A percentile compares a stretch with the other conserved stretches of the same genome.
phyloP scores from a whole-genome alignment of 2,329 filamentous ascomycete genomes.

The Grosmannia serpens region DNA sequence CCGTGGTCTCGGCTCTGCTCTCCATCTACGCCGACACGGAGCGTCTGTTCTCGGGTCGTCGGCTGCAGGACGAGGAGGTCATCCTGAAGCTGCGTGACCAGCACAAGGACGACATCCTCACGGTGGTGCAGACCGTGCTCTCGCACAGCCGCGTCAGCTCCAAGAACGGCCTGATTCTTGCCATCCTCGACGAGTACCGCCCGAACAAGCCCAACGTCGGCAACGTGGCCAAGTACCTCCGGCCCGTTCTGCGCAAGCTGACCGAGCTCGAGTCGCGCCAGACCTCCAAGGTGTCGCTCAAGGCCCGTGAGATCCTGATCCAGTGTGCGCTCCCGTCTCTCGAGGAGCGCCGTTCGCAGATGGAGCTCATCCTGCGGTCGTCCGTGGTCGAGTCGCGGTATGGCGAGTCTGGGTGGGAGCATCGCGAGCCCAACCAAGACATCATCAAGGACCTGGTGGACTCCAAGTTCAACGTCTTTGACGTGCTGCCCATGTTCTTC shows the following conservation, averaged over 20 bases:
- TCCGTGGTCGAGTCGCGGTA: conserved; percentile 96
- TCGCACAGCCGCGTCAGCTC: conserved; percentile 86
- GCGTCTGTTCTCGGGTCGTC: conserved; percentile 74
- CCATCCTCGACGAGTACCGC: conserved; percentile 86
- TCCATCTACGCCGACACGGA: conserved; percentile 76
- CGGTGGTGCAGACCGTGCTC: conserved; percentile 78
- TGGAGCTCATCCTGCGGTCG: conserved; percentile 96
- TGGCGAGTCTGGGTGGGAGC: conserved; percentile 93
- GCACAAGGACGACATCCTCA: conserved; percentile 82
- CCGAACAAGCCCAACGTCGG: conserved; percentile 87
- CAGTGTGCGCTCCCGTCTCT: conserved; percentile 93
- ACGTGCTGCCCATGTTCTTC: conserved; percentile 92
- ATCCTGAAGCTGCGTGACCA: conserved; percentile 89
- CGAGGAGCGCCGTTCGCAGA: conserved; percentile 87
- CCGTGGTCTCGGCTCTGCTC: conserved; percentile 67
- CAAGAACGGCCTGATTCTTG: conserved; percentile 88
- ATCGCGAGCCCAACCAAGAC: conserved; percentile 81
- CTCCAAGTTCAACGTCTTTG: conserved; percentile 96
- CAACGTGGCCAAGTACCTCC: conserved; percentile 80
- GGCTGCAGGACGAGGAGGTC: conserved; percentile 82
- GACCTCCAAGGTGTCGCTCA: conserved; percentile 91
- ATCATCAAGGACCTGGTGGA: conserved; percentile 96
- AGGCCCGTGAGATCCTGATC: conserved; percentile 94
- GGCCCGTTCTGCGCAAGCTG: conserved; percentile 68
- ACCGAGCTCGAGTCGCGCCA: conserved; percentile 78